A percentile compares a stretch with the other conserved stretches of the same genome.
phyloP scores from a whole-genome alignment of 2,329 filamentous ascomycete genomes.

The Trichoderma atroviride region DNA sequence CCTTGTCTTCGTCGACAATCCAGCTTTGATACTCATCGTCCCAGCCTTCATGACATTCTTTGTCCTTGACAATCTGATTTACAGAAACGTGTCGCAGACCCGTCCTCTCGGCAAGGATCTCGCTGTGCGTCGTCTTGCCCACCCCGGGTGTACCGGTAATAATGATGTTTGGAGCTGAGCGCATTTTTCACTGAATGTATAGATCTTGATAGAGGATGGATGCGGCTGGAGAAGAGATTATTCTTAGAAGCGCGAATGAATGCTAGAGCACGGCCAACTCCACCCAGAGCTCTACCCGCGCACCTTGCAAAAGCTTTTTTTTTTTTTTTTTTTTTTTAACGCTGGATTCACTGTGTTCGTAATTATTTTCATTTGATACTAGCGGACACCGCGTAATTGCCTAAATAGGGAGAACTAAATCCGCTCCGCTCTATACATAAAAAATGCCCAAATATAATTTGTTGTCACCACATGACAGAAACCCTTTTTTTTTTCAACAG shows the following conservation, averaged over 20 bases:
- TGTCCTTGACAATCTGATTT: conserved; percentile 89
- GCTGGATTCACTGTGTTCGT: neutral
- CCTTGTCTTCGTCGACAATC: conserved; percentile 97
- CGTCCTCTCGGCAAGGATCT: conserved; percentile 74
- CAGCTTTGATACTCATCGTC: conserved; percentile 84
- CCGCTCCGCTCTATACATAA: conserved; percentile 26
- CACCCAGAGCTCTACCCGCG: neutral
- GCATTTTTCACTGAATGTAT: conserved; percentile 39
- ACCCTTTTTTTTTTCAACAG: conserved; percentile 4
- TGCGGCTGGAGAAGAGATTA: neutral
- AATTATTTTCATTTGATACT: conserved; percentile 23
- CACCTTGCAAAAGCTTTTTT: neutral
- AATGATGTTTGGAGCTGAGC: conserved; percentile 79
- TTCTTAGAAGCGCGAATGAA: neutral
- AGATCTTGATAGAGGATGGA: neutral
- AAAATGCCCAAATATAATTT: conserved; percentile 22
- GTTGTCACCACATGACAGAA: conserved; percentile 20
- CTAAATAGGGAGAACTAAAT: conserved; percentile 32
- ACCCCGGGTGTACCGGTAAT: conserved; percentile 94
- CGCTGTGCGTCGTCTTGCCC: conserved; percentile 92
- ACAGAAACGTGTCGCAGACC: conserved; percentile 82
- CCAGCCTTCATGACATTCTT: conserved; percentile 82
- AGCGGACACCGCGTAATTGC: conserved; percentile 23
- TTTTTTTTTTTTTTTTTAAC: neutral
- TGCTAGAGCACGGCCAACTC: conserved; percentile 18